Percentiles rank a stretch among this genome's conserved stretches.
These are phyloP conservation scores for Serendipita sp. DNA, from an alignment of 768 basidiomycete genomes.

Conservation along the genomic window DNA sequence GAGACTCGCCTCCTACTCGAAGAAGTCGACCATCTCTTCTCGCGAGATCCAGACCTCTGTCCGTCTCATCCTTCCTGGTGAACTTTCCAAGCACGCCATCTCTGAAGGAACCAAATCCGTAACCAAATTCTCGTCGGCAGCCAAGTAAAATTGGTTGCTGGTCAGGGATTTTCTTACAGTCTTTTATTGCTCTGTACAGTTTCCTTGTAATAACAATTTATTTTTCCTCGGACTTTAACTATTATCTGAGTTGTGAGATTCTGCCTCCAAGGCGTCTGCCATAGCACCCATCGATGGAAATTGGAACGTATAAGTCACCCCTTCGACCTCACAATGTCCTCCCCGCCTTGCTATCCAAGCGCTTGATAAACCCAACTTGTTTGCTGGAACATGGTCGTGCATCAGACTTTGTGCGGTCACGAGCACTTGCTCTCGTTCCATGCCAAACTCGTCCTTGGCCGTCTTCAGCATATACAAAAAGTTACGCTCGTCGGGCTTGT, in stretches of 20 bases:
- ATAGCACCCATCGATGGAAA: constrained; percentile 46
- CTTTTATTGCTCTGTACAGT: not conserved
- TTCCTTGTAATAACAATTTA: not conserved
- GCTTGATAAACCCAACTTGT: constrained; percentile 34
- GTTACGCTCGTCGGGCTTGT: constrained; percentile 48
- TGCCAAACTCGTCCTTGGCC: constrained; percentile 22
- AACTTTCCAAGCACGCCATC: constrained; percentile 77
- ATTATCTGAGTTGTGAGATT: constrained; percentile 10
- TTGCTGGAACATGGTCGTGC: constrained; percentile 53
- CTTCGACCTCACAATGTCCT: constrained; percentile 24
- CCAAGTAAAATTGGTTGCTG: constrained; percentile 11
- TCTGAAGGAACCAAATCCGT: constrained; percentile 68
- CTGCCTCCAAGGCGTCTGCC: constrained; percentile 40
- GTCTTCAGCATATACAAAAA: constrained; percentile 34
- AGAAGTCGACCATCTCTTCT: constrained; percentile 84
- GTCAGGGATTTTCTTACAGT: not conserved
- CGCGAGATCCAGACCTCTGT: constrained; percentile 80
- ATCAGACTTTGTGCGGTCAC: constrained; percentile 50
- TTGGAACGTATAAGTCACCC: constrained; percentile 20
- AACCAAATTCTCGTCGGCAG: constrained; percentile 30
- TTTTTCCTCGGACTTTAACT: too few relatives aligned
- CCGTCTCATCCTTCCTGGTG: constrained; percentile 68
- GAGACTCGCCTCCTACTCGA: constrained; percentile 69
- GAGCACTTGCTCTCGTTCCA: constrained; percentile 30
- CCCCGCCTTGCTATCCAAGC: constrained; percentile 50